Percentiles rank a stretch among this genome's conserved stretches.
phyloP scores from a whole-genome alignment of 805 yeast species.

The Barnettozyma botsteinii region DNA sequence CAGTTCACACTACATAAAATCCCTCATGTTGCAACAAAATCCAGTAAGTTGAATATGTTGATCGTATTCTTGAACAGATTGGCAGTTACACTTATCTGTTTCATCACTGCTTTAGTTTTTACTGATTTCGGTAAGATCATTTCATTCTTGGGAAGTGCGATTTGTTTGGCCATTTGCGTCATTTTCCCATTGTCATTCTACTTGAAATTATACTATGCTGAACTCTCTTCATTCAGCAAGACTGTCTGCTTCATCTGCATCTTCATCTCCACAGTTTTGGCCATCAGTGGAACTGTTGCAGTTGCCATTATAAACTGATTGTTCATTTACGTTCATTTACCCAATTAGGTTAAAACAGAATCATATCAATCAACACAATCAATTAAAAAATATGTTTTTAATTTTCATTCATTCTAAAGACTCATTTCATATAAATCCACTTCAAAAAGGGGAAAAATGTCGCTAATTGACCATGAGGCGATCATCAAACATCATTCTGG shows the following conservation, averaged over 20 bases:
- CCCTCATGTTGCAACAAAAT: background rate
- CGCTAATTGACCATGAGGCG: slow-evolving; percentile 19
- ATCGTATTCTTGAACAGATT: slow-evolving; percentile 16
- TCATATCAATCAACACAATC: background rate
- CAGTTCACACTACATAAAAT: slow-evolving; percentile 17
- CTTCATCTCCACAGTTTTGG: slow-evolving; percentile 9
- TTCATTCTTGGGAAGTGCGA: slow-evolving; percentile 66
- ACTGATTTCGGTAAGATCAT: slow-evolving; percentile 71
- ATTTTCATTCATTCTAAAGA: background rate
- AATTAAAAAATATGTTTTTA: background rate
- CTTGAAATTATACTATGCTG: slow-evolving; percentile 38
- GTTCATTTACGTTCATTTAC: background rate
- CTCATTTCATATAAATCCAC: too few relatives aligned
- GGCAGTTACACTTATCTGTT: slow-evolving; percentile 31
- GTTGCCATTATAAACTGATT: slow-evolving; percentile 17
- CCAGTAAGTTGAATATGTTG: background rate
- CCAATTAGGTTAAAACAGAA: slow-evolving; percentile 3
- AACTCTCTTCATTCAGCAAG: slow-evolving; percentile 28
- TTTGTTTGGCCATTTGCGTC: slow-evolving; percentile 69
- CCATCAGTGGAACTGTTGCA: slow-evolving; percentile 23
- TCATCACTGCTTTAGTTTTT: slow-evolving; percentile 47
- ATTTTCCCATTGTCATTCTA: slow-evolving; percentile 66
- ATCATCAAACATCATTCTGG: slow-evolving; percentile 22
- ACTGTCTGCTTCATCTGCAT: slow-evolving; percentile 10
- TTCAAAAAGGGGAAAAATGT: too few relatives aligned